Evolutionary conservation across 2,329 filamentous ascomycete species (phyloP).

Genomic region (Colletotrichum aenigma): DNA sequence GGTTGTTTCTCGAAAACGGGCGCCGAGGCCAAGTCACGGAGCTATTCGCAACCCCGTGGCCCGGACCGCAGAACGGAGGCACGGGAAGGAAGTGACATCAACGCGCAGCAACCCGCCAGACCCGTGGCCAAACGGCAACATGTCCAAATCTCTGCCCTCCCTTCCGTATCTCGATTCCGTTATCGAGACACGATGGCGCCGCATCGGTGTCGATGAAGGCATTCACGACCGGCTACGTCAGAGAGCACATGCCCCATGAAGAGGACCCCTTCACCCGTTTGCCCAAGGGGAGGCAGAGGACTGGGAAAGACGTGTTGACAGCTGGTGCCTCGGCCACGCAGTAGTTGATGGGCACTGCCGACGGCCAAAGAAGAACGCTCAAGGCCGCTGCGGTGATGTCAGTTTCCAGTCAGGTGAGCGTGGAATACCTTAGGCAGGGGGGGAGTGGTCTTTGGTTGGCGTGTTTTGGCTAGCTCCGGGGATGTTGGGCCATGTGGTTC

Average conservation of each 20-base stretch:
- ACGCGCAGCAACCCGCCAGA: neutral
- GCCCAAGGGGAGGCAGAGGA: neutral
- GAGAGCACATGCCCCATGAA: neutral
- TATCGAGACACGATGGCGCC: neutral
- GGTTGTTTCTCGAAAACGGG: neutral
- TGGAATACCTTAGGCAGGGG: neutral
- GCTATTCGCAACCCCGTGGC: neutral
- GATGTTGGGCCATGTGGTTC: constrained; percentile 13
- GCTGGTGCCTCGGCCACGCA: neutral
- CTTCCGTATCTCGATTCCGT: constrained; percentile 1
- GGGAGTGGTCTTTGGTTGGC: neutral
- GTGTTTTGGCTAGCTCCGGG: constrained; percentile 1
- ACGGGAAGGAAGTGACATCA: constrained; percentile 15
- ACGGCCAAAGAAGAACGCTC: neutral
- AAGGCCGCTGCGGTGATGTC: constrained; percentile 11
- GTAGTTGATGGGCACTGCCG: neutral
- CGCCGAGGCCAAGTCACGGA: constrained; percentile 7
- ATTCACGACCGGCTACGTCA: constrained; percentile 6
- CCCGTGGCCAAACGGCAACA: neutral
- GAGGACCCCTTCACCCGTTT: neutral
- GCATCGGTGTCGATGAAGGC: constrained; percentile 3
- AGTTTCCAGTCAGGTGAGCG: constrained; percentile 14
- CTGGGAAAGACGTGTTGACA: neutral
- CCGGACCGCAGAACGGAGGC: constrained; percentile 1
- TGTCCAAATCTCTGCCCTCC: neutral